Conservation (phyloP, 306 rosid genomes). For the Quercus agrifolia region DNA sequence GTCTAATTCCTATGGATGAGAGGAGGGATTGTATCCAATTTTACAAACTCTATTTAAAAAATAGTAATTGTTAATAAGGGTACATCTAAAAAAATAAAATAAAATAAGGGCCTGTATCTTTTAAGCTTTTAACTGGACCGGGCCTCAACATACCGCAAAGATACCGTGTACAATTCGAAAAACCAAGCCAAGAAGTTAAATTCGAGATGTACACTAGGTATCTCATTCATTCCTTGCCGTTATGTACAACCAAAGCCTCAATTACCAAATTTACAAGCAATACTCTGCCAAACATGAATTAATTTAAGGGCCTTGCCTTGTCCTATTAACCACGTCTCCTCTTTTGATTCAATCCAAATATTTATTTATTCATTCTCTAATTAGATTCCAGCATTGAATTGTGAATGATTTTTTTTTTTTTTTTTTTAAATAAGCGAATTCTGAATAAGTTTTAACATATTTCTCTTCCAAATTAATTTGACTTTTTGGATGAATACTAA, state of each 20-base stretch:
- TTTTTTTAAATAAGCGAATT: no score
- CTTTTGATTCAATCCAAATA: background rate
- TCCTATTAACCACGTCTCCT: background rate
- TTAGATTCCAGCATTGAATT: background rate
- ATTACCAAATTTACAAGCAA: conserved; percentile 12
- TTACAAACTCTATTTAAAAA: no score
- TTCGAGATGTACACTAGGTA: conserved; percentile 13
- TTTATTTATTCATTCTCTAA: background rate
- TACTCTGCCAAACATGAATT: background rate
- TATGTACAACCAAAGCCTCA: conserved; percentile 6
- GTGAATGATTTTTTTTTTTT: no score
- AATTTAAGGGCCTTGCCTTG: background rate
- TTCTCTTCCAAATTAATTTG: background rate
- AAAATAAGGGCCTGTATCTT: background rate
- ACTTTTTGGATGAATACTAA: background rate
- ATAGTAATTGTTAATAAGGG: no score
- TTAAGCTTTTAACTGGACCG: background rate
- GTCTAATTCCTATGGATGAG: no score
- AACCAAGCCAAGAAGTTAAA: conserved; percentile 20
- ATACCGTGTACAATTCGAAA: conserved; percentile 9
- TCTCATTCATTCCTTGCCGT: conserved; percentile 30
- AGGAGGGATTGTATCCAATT: no score
- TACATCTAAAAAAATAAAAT: no score
- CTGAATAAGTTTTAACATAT: background rate
- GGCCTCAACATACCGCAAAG: background rate